These are phyloP conservation scores for Aurifilum marmelostoma DNA, from an alignment of 2,329 filamentous ascomycete species.

Conservation along the genomic window DNA sequence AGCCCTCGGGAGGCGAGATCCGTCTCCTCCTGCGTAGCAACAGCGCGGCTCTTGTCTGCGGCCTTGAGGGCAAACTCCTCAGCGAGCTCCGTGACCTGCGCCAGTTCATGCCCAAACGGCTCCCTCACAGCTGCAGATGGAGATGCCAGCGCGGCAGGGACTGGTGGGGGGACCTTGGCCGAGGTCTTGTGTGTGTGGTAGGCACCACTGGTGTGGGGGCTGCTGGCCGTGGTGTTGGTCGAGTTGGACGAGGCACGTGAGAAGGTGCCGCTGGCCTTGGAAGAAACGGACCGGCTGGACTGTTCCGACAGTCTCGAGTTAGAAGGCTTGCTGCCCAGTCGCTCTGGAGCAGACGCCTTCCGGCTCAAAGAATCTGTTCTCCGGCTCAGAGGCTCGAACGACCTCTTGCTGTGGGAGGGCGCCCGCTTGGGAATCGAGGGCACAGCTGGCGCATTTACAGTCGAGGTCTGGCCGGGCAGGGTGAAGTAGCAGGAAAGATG, in stretches of 20 bases:
- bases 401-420: conserved; percentile 85
- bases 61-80: conserved; percentile 76
- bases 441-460: conserved; percentile 54
- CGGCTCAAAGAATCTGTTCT: conserved; percentile 53
- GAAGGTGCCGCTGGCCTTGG: conserved; percentile 59
- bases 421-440: conserved; percentile 71
- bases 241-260: conserved; percentile 62
- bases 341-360: conserved; percentile 59
- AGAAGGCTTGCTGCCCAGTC: conserved; percentile 54
- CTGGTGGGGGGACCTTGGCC: conserved; percentile 33
- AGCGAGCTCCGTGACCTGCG: conserved; percentile 88
- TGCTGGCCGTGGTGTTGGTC: conserved; percentile 54
- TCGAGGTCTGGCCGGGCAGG: conserved; percentile 48
- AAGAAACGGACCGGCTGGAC: conserved; percentile 56
- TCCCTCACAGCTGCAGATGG: conserved; percentile 36
- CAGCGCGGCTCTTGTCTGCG: conserved; percentile 52
- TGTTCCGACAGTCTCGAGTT: conserved; percentile 59
- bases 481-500: conserved; percentile 70
- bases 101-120: conserved; percentile 88
- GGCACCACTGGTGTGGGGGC: conserved; percentile 41
- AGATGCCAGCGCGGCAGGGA: conserved; percentile 17
- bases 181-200: conserved; percentile 35
- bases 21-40: conserved; percentile 73
- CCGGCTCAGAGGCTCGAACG: conserved; percentile 69
- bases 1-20: conserved; percentile 72